Conservation (phyloP, 192 early-diverging fungal genomes). For the Coemansia sp. region DNA sequence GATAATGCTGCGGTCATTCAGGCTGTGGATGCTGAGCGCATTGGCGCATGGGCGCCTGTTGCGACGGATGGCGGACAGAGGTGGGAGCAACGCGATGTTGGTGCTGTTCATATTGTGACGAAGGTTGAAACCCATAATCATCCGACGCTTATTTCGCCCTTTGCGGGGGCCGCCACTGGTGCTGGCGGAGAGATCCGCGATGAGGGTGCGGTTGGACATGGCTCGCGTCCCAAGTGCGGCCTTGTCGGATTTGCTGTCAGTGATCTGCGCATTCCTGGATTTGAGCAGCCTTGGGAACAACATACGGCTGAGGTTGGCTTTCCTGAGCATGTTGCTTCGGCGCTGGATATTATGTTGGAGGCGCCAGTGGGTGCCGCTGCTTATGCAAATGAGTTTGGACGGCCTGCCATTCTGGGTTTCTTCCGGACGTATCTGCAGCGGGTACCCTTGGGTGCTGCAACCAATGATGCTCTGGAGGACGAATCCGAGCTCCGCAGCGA, state of each 20-base stretch:
- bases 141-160: slow-evolving; percentile 98
- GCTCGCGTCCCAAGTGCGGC: slow-evolving; percentile 94
- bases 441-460: slow-evolving; percentile 27
- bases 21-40: slow-evolving; percentile 22
- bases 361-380: slow-evolving; percentile 97
- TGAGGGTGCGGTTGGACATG: slow-evolving; percentile 96
- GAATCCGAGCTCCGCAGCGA: slow-evolving; percentile 58
- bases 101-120: slow-evolving; percentile 79
- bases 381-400: slow-evolving; percentile 99
- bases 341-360: slow-evolving; percentile 97
- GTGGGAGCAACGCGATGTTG: slow-evolving; percentile 37
- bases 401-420: slow-evolving; percentile 92
- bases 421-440: slow-evolving; percentile 87
- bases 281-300: slow-evolving; percentile 91
- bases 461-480: slow-evolving; percentile 25
- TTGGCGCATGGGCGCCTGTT: slow-evolving; percentile 45
- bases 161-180: slow-evolving; percentile 97
- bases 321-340: slow-evolving; percentile 86
- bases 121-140: slow-evolving; percentile 99
- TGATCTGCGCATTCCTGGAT: slow-evolving; percentile 89
- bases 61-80: not conserved
- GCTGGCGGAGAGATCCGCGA: slow-evolving; percentile 99
- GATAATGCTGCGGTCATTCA: slow-evolving; percentile 98
- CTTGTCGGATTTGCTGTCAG: slow-evolving; percentile 94
- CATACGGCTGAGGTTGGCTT: slow-evolving; percentile 66